Conservation (phyloP, 2,329 filamentous ascomycete genomes). For the Neopestalotiopsis rosae region DNA sequence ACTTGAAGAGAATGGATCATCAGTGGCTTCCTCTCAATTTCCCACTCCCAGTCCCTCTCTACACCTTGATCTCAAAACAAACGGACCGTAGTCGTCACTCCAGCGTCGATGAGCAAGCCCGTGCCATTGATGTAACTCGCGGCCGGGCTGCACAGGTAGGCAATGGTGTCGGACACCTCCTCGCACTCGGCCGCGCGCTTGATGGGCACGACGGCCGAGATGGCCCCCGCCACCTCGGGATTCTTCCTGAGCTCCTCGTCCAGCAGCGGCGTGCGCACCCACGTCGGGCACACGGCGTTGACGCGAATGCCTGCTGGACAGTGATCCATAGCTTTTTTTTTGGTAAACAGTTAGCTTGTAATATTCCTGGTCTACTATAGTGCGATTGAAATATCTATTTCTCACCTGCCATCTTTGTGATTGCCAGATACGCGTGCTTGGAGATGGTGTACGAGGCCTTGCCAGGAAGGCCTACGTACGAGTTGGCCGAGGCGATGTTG, state of each 20-base stretch:
- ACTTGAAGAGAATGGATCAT: no score
- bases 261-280: background rate
- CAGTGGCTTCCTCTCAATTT: no score
- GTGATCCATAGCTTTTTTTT: background rate
- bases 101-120: background rate
- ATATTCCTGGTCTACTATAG: no score
- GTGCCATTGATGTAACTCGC: background rate
- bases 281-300: background rate
- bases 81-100: no score
- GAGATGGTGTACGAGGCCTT: background rate
- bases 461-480: background rate
- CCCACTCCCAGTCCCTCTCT: no score
- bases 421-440: background rate
- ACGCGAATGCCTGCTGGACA: background rate
- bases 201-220: background rate
- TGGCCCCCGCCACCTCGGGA: background rate
- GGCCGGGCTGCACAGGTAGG: background rate
- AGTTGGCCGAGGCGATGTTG: background rate
- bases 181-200: constrained; percentile 1
- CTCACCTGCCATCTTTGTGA: background rate
- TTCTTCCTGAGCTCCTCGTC: background rate
- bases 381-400: background rate
- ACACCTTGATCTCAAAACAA: no score
- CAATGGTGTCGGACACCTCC: background rate
- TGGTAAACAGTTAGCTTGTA: background rate